These are phyloP conservation scores for Gillenia trifoliata DNA, from an alignment of 306 rosid species.

Conservation along the genomic window DNA sequence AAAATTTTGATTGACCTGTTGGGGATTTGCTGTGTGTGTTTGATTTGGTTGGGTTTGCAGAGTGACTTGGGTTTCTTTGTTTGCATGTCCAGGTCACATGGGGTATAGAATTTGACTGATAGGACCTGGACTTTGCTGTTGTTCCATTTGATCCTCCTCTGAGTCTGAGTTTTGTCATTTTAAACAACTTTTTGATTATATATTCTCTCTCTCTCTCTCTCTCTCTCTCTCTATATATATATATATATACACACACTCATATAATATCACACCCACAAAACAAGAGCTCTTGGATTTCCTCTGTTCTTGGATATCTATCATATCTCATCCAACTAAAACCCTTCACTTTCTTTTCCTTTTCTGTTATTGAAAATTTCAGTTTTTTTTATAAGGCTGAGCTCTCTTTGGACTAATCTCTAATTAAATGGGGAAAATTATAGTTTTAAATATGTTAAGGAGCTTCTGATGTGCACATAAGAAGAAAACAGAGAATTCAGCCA, in stretches of 20 bases:
- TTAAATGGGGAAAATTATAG: conserved; percentile 6
- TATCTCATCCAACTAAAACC: conserved; percentile 49
- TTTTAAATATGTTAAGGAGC: conserved; percentile 34
- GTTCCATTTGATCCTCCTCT: conserved; percentile 34
- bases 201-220: too few species aligned
- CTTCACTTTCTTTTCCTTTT: conserved; percentile 10
- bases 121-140: conserved; percentile 51
- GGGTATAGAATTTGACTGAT: conserved; percentile 72
- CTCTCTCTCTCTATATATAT: too few species aligned
- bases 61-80: conserved; percentile 32
- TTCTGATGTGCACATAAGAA: conserved; percentile 38
- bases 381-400: conserved; percentile 20
- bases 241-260: conserved; percentile 22
- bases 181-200: conserved; percentile 25
- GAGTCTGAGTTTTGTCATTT: conserved; percentile 49
- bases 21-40: not conserved
- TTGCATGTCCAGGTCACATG: conserved; percentile 65
- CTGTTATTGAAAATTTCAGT: conserved; percentile 12
- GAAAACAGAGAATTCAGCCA: conserved; percentile 32
- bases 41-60: conserved; percentile 44
- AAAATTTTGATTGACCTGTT: not conserved
- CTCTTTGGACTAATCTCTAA: conserved; percentile 26
- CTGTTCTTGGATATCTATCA: conserved; percentile 45
- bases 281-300: conserved; percentile 44
- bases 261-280: conserved; percentile 37